Evolutionary conservation across 2,329 filamentous ascomycete genomes (phyloP).

Genomic region (Chrysosporium keratinophilum): DNA sequence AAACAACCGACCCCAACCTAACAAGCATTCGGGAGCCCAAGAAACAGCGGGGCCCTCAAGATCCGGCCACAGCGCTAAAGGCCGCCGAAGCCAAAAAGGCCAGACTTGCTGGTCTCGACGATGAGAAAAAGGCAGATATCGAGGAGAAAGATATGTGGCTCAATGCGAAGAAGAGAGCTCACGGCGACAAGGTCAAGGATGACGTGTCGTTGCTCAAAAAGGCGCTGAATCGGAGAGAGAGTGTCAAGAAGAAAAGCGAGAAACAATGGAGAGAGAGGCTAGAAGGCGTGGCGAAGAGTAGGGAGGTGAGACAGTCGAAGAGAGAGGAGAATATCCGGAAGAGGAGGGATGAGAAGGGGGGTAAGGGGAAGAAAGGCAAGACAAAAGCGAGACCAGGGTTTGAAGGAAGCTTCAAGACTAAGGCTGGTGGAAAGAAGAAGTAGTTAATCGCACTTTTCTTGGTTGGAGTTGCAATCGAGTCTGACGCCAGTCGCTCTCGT

Average conservation of each 20-base stretch:
- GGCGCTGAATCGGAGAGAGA: constrained; percentile 85
- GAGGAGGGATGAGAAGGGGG: constrained; percentile 63
- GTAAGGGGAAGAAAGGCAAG: constrained; percentile 37
- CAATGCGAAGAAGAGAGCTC: constrained; percentile 74
- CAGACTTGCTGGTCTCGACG: constrained; percentile 63
- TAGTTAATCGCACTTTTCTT: constrained; percentile 12
- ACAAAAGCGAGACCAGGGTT: constrained; percentile 55
- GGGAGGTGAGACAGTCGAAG: constrained; percentile 72
- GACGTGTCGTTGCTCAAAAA: constrained; percentile 84
- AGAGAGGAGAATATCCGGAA: constrained; percentile 67
- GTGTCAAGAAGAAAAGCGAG: constrained; percentile 80
- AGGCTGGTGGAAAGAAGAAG: constrained; percentile 37
- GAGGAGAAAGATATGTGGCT: constrained; percentile 93
- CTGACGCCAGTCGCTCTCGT: background rate
- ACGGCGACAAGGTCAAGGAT: constrained; percentile 81
- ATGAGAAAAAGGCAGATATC: constrained; percentile 71
- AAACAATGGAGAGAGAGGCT: constrained; percentile 71
- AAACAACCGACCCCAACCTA: constrained; percentile 63
- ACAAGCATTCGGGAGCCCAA: constrained; percentile 52
- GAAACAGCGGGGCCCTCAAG: constrained; percentile 72
- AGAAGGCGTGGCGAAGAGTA: constrained; percentile 62
- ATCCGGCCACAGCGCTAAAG: constrained; percentile 75
- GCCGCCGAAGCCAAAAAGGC: constrained; percentile 78
- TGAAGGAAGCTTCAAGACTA: constrained; percentile 58
- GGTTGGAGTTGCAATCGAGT: background rate